Evolutionary conservation across 2,329 filamentous ascomycete genomes (phyloP), one percentile per base, ranked within the genome.

Genomic region (Ophiocordyceps australis): DNA sequence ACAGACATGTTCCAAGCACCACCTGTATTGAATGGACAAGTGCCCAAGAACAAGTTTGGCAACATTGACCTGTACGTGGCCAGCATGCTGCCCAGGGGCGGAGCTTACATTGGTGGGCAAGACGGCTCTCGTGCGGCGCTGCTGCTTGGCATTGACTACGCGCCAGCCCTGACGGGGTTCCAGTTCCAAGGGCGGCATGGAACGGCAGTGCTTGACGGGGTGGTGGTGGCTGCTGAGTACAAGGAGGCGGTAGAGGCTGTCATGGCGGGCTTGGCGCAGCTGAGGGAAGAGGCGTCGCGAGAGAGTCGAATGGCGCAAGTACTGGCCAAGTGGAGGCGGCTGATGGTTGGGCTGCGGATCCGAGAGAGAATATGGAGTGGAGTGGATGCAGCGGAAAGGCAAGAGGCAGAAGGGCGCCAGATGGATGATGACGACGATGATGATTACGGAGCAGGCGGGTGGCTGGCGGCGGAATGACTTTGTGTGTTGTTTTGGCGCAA

Each of bases 11-110:
- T 92, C 47, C 51, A 66, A 9, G 68, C 86, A 1, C 77, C 81
- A 1, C 74, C 82, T 0, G 74, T 95, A 2, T 57, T 78, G 4
- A 54, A 72, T 26, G 85, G 83, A 1, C 58, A 61, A 9, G 65
- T 95, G 2, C 86, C 89, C 0, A 86, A 81, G 51, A 98, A 98
- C 43, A 74, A 76, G 12, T 98, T 82, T 47, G 83, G 83, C 9
- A 98, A 98, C 42, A 74, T 95, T 31, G 89, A 95, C 41, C 66
- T 92, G 20, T 95, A 86, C 45, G 83, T 93, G 9, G 74, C 81
- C 0, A 81, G 72, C 33, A 95, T 98, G 89, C 62, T 95, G 1
- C 89, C 89, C 0, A 51, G 54, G 21, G 86, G 89, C 0, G 85
- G 80, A 2, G 63, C 71, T 3, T 82, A 95, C 45, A 55, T 95